Evolutionary conservation across 2,329 filamentous ascomycete genomes (phyloP), one percentile per base, ranked within the genome.

Genomic region (Polytolypa hystricis): DNA sequence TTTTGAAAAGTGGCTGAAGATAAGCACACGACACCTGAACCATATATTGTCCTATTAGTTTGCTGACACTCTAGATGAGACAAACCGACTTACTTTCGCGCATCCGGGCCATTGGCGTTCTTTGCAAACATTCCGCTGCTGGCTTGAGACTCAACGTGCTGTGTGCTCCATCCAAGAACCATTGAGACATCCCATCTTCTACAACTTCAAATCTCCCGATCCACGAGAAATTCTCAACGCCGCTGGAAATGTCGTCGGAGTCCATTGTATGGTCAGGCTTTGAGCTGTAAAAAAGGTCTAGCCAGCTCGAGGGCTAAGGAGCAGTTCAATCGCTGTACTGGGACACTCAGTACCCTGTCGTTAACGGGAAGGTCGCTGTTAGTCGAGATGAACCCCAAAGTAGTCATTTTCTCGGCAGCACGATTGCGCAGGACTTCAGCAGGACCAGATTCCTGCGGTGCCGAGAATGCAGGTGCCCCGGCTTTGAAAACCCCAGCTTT

Each of bases 401-500:
- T 44, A 0, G 71, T 72, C 0, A 53, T 51, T 49, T 70, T 74
- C 35, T 79, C 73, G 4, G 31, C 40, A 0, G 78, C 77, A 29
- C 77, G 58, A 4, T 61, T 44, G 25, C 55, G 47, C 19, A 79
- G 47, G 1, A 76, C 70, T 16, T 57, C 48, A 9, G 61, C 54
- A 1, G 66, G 67, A 2, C 51, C 60, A 2, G 63, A 53, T 0
- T 66, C 55, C 52, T 79, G 76, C 18, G 65, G 56, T 4, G 74
- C 61, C 0, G 72, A 74, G 33, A 80, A 79, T 2, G 74, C 74
- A 12, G 69, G 65, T 7, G 65, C 64, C 1, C 70, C 73, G 1
- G 52, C 38, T 57, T 82, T 82, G 62, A 82, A 75, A 39, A 84
- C 79, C 1, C 79, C 80, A 1, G 76, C 74, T 57, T 84, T 84